Evolutionary conservation across 805 yeast species (phyloP).

Genomic region (Ogataea trehalophila): DNA sequence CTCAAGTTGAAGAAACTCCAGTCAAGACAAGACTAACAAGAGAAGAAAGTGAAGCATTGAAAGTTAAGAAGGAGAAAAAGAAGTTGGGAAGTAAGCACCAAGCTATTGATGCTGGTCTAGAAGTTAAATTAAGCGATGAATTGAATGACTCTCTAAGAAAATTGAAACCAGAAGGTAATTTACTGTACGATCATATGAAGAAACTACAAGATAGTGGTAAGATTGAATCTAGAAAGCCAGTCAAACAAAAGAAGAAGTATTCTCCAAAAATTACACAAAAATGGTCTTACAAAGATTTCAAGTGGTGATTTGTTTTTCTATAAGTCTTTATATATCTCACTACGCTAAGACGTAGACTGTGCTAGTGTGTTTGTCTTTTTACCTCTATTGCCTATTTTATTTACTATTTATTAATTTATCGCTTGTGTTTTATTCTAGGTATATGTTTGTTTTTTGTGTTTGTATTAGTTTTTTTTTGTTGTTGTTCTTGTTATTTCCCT

Average conservation of each 20-base stretch:
- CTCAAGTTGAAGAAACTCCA: constrained; percentile 13
- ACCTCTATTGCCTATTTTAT: neutral
- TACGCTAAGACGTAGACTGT: neutral
- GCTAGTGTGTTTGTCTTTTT: neutral
- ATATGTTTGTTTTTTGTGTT: no score
- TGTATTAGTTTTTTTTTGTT: no score
- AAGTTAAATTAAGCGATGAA: constrained; percentile 86
- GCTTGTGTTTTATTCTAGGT: neutral
- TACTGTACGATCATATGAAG: constrained; percentile 76
- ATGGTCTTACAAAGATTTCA: constrained; percentile 89
- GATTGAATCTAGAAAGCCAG: constrained; percentile 77
- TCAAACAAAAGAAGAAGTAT: constrained; percentile 59
- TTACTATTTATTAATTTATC: neutral
- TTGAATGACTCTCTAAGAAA: constrained; percentile 78
- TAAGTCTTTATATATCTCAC: neutral
- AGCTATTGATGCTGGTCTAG: constrained; percentile 41
- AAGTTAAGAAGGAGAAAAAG: constrained; percentile 28
- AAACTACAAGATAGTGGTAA: constrained; percentile 80
- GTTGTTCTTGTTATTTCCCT: no score
- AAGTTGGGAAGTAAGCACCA: constrained; percentile 41
- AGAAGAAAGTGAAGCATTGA: constrained; percentile 17
- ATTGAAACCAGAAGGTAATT: constrained; percentile 86
- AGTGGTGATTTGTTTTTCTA: constrained; percentile 31
- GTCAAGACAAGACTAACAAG: constrained; percentile 6
- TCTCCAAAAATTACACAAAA: constrained; percentile 80